These are phyloP conservation scores for Furcasterigmium sp. DNA, from an alignment of 2,329 filamentous ascomycete genomes.

Conservation along the genomic window DNA sequence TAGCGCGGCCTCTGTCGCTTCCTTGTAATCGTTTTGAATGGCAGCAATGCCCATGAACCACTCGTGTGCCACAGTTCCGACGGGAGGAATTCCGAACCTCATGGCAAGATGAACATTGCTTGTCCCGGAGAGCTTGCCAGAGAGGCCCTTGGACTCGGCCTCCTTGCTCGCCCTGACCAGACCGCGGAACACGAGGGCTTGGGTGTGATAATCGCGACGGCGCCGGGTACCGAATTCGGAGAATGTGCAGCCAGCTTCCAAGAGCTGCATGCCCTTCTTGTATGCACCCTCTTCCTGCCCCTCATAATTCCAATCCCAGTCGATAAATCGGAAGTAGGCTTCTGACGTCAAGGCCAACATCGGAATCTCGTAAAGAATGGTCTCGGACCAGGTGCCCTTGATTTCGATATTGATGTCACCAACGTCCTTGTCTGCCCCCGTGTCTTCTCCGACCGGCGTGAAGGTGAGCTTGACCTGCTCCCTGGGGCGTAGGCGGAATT, in stretches of 20 bases:
- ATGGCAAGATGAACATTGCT: constrained; percentile 97
- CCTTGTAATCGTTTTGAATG: constrained; percentile 77
- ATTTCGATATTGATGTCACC: constrained; percentile 76
- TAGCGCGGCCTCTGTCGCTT: constrained; percentile 78
- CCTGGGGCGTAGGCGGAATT: constrained; percentile 74
- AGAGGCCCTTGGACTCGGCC: constrained; percentile 55
- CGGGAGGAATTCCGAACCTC: constrained; percentile 77
- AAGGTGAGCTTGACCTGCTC: constrained; percentile 76
- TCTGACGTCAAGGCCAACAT: constrained; percentile 88
- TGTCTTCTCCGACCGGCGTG: constrained; percentile 46
- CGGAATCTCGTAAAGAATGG: constrained; percentile 96
- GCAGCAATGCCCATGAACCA: constrained; percentile 99
- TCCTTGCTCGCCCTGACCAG: constrained; percentile 74
- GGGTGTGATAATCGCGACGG: constrained; percentile 89
- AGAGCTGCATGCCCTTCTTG: constrained; percentile 69
- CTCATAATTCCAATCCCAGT: constrained; percentile 85
- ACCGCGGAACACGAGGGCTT: constrained; percentile 75
- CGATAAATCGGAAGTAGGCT: constrained; percentile 95
- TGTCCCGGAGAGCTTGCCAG: constrained; percentile 76
- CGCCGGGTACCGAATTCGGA: constrained; percentile 92
- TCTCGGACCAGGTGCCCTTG: constrained; percentile 84
- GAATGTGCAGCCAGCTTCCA: constrained; percentile 80
- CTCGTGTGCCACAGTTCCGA: constrained; percentile 90
- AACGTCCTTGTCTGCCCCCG: constrained; percentile 56
- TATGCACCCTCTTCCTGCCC: constrained; percentile 83